These are phyloP conservation scores for Aquilaria malaccensis DNA, from an alignment of 345 rosid species.

Conservation along the genomic window DNA sequence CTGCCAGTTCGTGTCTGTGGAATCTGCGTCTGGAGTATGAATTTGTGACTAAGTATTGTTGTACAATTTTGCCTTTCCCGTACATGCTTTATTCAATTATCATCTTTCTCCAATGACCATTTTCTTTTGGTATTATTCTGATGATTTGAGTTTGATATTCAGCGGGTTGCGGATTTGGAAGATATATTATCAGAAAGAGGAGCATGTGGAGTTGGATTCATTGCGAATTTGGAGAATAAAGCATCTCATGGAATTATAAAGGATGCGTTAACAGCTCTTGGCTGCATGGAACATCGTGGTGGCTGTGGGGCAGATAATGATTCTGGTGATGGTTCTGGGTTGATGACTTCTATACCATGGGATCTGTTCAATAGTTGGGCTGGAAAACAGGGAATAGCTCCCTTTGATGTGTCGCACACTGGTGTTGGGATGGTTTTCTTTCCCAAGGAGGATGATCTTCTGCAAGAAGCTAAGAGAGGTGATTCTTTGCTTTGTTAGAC, in stretches of 20 bases:
- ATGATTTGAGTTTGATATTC: slow-evolving; percentile 8
- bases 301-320: slow-evolving; percentile 99
- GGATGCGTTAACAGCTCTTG: slow-evolving; percentile 88
- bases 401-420: slow-evolving; percentile 76
- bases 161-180: slow-evolving; percentile 73
- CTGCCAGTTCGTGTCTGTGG: too few species aligned
- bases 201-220: slow-evolving; percentile 98
- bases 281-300: slow-evolving; percentile 99
- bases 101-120: neutral
- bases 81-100: neutral
- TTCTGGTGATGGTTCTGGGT: slow-evolving; percentile 96
- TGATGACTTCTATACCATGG: slow-evolving; percentile 99
- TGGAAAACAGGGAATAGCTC: slow-evolving; percentile 54
- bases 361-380: slow-evolving; percentile 80
- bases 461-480: slow-evolving; percentile 86
- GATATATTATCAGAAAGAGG: slow-evolving; percentile 93
- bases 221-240: slow-evolving; percentile 91
- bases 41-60: too few species aligned
- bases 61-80: too few species aligned
- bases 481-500: slow-evolving; percentile 9
- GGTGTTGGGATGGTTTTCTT: slow-evolving; percentile 98
- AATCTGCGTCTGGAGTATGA: too few species aligned
- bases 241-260: slow-evolving; percentile 69
- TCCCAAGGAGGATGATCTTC: slow-evolving; percentile 52
- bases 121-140: neutral